Conservation (phyloP, 176 grass and related monocot species). For the Otatea glauca region DNA sequence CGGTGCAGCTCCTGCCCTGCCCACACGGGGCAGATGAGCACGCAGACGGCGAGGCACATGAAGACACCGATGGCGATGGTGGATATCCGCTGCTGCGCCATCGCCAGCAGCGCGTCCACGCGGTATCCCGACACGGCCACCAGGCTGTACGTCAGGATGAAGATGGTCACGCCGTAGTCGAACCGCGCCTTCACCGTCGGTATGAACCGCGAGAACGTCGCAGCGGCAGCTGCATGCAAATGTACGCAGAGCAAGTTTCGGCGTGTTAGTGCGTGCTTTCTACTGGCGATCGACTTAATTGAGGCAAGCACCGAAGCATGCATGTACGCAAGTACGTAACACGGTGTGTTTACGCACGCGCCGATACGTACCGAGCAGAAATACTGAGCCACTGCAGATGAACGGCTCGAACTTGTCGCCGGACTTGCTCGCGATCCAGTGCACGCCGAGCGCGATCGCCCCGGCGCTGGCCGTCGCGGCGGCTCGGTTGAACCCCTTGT, state of each 20-base stretch:
- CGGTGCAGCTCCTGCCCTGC: slow-evolving; percentile 69
- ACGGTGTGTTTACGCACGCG: neutral
- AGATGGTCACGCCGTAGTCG: slow-evolving; percentile 79
- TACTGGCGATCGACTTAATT: neutral
- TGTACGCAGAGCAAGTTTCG: neutral
- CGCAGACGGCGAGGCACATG: slow-evolving; percentile 63
- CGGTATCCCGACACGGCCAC: slow-evolving; percentile 78
- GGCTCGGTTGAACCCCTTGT: slow-evolving; percentile 78
- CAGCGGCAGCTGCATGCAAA: slow-evolving; percentile 61
- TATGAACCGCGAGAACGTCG: slow-evolving; percentile 78
- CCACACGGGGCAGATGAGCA: slow-evolving; percentile 67
- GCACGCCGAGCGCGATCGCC: slow-evolving; percentile 61
- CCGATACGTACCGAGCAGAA: slow-evolving; percentile 57
- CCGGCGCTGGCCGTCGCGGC: slow-evolving; percentile 60
- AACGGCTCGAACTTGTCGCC: slow-evolving; percentile 55
- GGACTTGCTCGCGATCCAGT: slow-evolving; percentile 65
- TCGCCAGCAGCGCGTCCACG: slow-evolving; percentile 49
- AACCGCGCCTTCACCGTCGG: slow-evolving; percentile 71
- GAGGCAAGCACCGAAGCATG: neutral
- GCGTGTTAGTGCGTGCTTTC: neutral
- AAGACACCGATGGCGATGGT: slow-evolving; percentile 67
- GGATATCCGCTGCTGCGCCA: slow-evolving; percentile 56
- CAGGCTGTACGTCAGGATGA: slow-evolving; percentile 82
- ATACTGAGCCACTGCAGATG: slow-evolving; percentile 54
- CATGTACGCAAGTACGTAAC: neutral